Conservation (phyloP, 768 basidiomycete genomes). For the Termitomyces sp. region DNA sequence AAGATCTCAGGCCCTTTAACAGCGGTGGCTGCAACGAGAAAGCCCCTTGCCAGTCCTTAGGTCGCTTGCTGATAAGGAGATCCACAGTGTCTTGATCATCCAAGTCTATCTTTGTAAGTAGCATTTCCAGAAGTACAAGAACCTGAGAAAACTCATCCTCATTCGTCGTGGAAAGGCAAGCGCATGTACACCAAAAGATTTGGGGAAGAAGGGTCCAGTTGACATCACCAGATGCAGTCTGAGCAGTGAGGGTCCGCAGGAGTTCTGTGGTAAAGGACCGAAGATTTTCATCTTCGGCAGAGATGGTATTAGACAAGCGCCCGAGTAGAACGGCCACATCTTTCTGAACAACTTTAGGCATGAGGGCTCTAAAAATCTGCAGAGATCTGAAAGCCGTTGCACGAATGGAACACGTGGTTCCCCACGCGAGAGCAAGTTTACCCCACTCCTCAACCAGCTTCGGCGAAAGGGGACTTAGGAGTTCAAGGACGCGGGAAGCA, state of each 20-base stretch:
- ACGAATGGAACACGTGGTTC: constrained; percentile 82
- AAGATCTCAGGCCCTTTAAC: constrained; percentile 75
- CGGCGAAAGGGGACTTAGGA: constrained; percentile 66
- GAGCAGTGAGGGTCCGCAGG: constrained; percentile 63
- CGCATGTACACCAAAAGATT: constrained; percentile 82
- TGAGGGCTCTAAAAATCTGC: constrained; percentile 81
- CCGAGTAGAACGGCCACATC: constrained; percentile 78
- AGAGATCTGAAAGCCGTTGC: constrained; percentile 83
- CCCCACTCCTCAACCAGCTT: constrained; percentile 75
- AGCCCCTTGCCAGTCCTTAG: constrained; percentile 63
- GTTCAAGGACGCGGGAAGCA: constrained; percentile 55
- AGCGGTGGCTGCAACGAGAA: constrained; percentile 65
- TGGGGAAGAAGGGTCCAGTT: constrained; percentile 66
- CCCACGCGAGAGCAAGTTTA: constrained; percentile 74
- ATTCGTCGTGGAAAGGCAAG: constrained; percentile 76
- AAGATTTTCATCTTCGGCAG: constrained; percentile 69
- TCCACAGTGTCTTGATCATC: constrained; percentile 63
- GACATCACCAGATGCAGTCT: constrained; percentile 50
- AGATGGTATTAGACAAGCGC: constrained; percentile 78
- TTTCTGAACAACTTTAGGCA: constrained; percentile 60
- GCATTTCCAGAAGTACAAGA: constrained; percentile 53
- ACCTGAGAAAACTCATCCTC: constrained; percentile 74
- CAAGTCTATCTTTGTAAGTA: constrained; percentile 67
- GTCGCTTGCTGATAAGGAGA: constrained; percentile 62
- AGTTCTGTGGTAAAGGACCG: constrained; percentile 83